Evolutionary conservation across 352 stramenopile genomes (phyloP), one percentile per base, ranked within the genome.

Genomic region (Phytophthora hibernalis): DNA sequence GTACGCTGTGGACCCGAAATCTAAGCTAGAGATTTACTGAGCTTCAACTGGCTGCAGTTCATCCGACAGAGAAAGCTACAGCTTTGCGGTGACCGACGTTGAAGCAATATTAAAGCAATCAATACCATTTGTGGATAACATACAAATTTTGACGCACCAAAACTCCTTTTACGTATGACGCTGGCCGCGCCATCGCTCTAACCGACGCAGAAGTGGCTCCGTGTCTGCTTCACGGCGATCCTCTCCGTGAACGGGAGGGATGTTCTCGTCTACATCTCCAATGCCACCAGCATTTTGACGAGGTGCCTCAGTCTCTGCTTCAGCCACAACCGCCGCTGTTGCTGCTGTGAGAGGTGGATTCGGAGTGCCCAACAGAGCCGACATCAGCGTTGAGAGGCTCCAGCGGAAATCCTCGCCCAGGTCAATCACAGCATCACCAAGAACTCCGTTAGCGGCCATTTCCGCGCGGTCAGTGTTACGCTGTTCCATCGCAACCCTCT

Each of bases 1-100:
- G 28, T 97, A 96, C 68, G 91, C 88, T 13, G 53, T 68, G 4
- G 79, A 97, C 43, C 80, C 85, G 5, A 59, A 82, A 20, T 75
- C 68, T 0, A 51, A 43, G 11, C 65, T 94, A 5, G 78, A 90
- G 52, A 53, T 92, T 24, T 83, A 74, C 45, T 91, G 44, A 61
- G 31, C 22, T 28, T 18, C 7, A 24, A 44, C 20, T 24, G 24
- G 5, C 2, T 28, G 24, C 24, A 28, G 7, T 31, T 31, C 28
- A 31, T 31, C 3, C 7, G 28, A 31, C 28, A 31, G 5, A 31
- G 28, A 31, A 30, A n/a, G n/a, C n/a, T n/a, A n/a, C 24, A 28
- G 5, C 24, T 28, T 28, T 28, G 24, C 24, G 5, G 28, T 31
- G 28, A 53, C 26, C 13, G 21, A 50, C 22, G 51, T 48, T 62